Evolutionary conservation across 805 yeast species (phyloP).

Genomic region (Debaryomyces hansenii): DNA sequence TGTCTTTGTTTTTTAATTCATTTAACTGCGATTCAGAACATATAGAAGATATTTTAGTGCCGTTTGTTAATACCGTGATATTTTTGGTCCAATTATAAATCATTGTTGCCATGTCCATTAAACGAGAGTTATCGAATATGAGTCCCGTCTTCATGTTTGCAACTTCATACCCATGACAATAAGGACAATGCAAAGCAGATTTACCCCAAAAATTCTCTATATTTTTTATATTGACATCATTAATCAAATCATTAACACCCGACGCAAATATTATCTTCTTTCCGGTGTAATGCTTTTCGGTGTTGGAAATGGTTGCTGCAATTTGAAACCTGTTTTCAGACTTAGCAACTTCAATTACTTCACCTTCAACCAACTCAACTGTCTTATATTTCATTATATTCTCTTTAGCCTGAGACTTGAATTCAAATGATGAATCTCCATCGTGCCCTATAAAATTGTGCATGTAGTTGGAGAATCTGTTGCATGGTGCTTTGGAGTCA

Average conservation of each 20-base stretch:
- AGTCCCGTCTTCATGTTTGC: constrained; percentile 9
- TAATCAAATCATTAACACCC: constrained; percentile 12
- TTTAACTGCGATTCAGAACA: background rate
- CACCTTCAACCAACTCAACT: constrained; percentile 4
- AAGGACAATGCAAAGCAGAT: constrained; percentile 10
- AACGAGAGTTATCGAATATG: background rate
- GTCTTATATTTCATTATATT: constrained; percentile 4
- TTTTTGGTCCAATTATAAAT: constrained; percentile 11
- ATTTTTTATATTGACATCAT: constrained; percentile 5
- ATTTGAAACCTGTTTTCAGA: background rate
- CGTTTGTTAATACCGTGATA: constrained; percentile 7
- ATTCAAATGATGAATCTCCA: constrained; percentile 8
- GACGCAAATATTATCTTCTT: constrained; percentile 10
- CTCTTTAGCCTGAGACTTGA: constrained; percentile 2
- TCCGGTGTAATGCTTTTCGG: background rate
- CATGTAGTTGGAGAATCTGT: constrained; percentile 13
- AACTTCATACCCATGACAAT: constrained; percentile 15
- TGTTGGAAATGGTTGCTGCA: background rate
- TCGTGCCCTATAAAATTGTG: constrained; percentile 13
- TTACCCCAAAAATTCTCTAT: constrained; percentile 15
- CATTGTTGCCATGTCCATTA: constrained; percentile 4
- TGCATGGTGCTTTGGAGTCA: constrained; percentile 13
- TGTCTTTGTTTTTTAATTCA: background rate
- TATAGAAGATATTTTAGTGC: background rate
- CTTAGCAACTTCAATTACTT: constrained; percentile 3